Evolutionary conservation across 306 rosid genomes (phyloP), one percentile per base, ranked within the genome.

Genomic region (Adenanthera pavonina): DNA sequence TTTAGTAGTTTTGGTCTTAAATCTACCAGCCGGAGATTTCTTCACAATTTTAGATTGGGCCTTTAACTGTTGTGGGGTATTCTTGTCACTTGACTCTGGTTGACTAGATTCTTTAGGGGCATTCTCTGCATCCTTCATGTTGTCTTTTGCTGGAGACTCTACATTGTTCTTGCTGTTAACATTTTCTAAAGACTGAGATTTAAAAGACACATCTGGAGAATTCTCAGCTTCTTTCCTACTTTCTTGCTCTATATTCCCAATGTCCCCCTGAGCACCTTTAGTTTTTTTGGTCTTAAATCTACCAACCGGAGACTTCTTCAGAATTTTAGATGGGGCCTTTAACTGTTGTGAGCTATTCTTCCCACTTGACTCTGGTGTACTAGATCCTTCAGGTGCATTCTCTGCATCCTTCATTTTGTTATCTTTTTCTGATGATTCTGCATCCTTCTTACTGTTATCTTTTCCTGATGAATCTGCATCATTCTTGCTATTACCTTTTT

Each of bases 31-130:
- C 12, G 13, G 74, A 74, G 92, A 70, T 78, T 84, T 93, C 92
- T 91, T 93, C 25, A 71, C 40, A 3, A 88, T 84, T 83, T 80
- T 89, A 65, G 84, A 20, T 78, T 87, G 90, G 17, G 84, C 92
- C 87, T 89, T 90, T 80, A 91, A 77, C 43, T 85, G 73, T 74
- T 15, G 84, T 16, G 80, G 15, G 20, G 15, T 76, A 73, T 62
- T 88, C 79, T 83, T 91, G 77, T 69, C 84, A 76, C 81, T 82
- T 41, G 78, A 74, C 79, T 80, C 91, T 11, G 80, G 82, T 76
- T 80, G 80, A 65, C 61, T 59, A 36, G 79, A 78, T 56, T 67
- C 90, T 59, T 78, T 83, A 25, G 71, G 19, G 77, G 71, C 79
- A 84, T 82, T 66, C 38, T 70, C 84, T 38, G 60, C 61, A 85